Evolutionary conservation across 164 flowering plant genomes (phyloP).

Genomic region (Aristolochia fimbriata): DNA sequence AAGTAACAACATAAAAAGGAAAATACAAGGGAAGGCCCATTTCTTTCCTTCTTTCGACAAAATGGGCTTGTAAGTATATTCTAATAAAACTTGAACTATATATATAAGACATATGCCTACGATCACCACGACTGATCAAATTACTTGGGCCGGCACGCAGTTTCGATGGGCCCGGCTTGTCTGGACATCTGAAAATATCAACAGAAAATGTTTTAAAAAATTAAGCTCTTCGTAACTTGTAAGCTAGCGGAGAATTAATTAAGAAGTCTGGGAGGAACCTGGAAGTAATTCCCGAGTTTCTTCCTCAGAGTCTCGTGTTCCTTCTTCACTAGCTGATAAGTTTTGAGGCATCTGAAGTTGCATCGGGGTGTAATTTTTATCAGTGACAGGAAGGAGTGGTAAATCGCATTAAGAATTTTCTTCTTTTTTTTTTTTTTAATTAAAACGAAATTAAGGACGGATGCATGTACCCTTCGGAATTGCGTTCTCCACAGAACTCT

Average conservation of each 20-base stretch:
- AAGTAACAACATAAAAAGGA: too few species aligned
- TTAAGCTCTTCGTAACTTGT: too few species aligned
- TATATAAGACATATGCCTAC: too few species aligned
- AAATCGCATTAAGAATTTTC: too few species aligned
- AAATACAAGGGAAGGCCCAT: neutral
- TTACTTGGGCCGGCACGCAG: constrained; percentile 7
- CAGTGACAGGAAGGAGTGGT: neutral
- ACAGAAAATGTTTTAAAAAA: neutral
- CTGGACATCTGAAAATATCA: constrained; percentile 2
- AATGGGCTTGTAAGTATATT: too few species aligned
- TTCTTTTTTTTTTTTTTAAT: too few species aligned
- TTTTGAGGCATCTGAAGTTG: constrained; percentile 7
- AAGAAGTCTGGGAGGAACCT: neutral
- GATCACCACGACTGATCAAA: neutral
- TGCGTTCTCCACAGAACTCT: constrained; percentile 12
- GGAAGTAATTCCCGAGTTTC: constrained; percentile 7
- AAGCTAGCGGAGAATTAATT: neutral
- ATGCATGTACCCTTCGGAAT: constrained; percentile 13
- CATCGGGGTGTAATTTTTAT: neutral
- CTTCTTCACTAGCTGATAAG: constrained; percentile 5
- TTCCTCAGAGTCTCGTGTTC: constrained; percentile 8
- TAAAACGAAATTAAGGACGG: too few species aligned
- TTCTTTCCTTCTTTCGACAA: neutral
- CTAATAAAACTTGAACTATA: too few species aligned
- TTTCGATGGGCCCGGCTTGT: constrained; percentile 7